phyloP scores from a whole-genome alignment of 495 filamentous ascomycete genomes.

The Filosporella fistucella region DNA sequence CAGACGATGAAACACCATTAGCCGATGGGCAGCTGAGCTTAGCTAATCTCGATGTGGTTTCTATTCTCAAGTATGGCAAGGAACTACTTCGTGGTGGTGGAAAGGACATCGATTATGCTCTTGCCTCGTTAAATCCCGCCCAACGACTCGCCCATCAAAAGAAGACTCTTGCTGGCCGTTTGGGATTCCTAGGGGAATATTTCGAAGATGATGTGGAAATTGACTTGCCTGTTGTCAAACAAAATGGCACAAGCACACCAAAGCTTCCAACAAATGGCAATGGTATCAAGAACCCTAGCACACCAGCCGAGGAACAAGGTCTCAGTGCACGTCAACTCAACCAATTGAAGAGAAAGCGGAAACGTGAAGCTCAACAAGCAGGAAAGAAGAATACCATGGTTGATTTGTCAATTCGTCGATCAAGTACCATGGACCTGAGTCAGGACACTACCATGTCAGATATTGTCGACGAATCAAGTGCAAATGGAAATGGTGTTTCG shows the following conservation, averaged over 20 bases:
- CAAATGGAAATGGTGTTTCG: conserved; percentile 40
- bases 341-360: conserved; percentile 86
- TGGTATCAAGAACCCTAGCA: conserved; percentile 1
- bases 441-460: conserved; percentile 53
- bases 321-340: conserved; percentile 91
- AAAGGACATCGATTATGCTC: conserved; percentile 75
- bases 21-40: conserved; percentile 50
- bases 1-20: conserved; percentile 11
- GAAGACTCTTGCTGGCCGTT: conserved; percentile 73
- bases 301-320: conserved; percentile 31
- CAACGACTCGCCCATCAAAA: conserved; percentile 80
- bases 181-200: conserved; percentile 82
- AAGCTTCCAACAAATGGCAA: conserved; percentile 27
- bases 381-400: conserved; percentile 83
- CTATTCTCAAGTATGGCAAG: conserved; percentile 76
- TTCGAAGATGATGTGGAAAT: conserved; percentile 52
- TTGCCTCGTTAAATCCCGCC: conserved; percentile 77
- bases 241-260: conserved; percentile 23
- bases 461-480: conserved; percentile 55
- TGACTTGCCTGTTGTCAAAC: conserved; percentile 41
- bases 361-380: conserved; percentile 75
- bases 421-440: conserved; percentile 48
- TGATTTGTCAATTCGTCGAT: conserved; percentile 70
- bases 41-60: conserved; percentile 69
- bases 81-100: conserved; percentile 76